phyloP scores from a whole-genome alignment of 2,329 filamentous ascomycete species.

The Aspergillus calidoustus region DNA sequence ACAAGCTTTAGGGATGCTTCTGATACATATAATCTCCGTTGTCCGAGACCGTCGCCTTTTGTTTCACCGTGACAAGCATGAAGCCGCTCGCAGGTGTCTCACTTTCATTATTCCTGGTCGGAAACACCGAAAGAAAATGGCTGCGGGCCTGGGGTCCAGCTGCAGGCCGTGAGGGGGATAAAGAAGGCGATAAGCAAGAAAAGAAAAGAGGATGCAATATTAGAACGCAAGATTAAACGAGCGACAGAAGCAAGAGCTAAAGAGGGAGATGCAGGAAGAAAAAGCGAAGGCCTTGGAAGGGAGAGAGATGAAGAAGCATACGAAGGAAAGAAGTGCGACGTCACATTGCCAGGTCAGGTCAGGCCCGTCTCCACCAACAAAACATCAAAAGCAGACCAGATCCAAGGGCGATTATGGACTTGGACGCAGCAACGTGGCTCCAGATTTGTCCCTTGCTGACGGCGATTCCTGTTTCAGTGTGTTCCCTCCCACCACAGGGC shows the following conservation, averaged over 20 bases:
- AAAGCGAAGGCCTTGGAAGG: background rate
- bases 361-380: background rate
- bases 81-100: background rate
- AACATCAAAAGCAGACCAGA: background rate
- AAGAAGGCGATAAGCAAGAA: background rate
- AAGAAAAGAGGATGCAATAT: constrained; percentile 1
- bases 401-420: background rate
- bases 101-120: background rate
- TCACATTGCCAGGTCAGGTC: constrained; percentile 19
- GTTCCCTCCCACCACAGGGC: background rate
- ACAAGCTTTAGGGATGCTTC: constrained; percentile 7
- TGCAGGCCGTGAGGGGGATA: background rate
- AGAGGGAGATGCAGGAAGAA: constrained; percentile 5
- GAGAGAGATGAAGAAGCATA: background rate
- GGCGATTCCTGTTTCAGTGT: constrained; percentile 1
- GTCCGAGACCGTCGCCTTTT: background rate
- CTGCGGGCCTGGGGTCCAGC: background rate
- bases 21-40: constrained; percentile 13
- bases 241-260: constrained; percentile 12
- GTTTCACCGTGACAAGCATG: constrained; percentile 1
- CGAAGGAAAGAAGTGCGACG: constrained; percentile 14
- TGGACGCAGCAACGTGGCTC: constrained; percentile 17
- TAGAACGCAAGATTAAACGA: constrained; percentile 4
- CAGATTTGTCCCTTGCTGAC: constrained; percentile 14
- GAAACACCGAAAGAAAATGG: background rate